These are phyloP conservation scores for Corylus heterophylla DNA, from an alignment of 306 rosid genomes.

Conservation along the genomic window DNA sequence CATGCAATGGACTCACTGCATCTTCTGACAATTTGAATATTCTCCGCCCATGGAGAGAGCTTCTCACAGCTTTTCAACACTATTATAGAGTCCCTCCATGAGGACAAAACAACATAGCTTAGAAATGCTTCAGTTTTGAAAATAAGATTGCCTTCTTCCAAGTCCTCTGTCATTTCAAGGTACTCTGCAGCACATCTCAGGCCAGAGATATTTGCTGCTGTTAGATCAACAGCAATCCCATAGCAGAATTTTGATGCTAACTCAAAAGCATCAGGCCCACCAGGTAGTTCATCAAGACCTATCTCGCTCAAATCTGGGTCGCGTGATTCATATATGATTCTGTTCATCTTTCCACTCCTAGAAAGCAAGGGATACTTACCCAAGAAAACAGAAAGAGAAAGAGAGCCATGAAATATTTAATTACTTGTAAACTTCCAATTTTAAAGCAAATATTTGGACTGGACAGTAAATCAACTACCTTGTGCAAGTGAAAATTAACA, in stretches of 20 bases:
- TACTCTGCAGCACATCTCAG: slow-evolving; percentile 94
- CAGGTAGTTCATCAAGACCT: slow-evolving; percentile 81
- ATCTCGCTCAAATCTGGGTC: slow-evolving; percentile 66
- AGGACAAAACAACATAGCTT: slow-evolving; percentile 91
- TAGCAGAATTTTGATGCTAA: slow-evolving; percentile 92
- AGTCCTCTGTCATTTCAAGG: slow-evolving; percentile 94
- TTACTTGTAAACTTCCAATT: not conserved
- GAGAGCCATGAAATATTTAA: not conserved
- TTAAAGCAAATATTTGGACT: not conserved
- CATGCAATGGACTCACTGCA: slow-evolving; percentile 98
- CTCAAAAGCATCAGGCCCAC: slow-evolving; percentile 86
- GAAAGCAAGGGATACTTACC: slow-evolving; percentile 85
- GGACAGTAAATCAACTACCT: slow-evolving; percentile 46
- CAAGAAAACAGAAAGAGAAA: slow-evolving; percentile 17
- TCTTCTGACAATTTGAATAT: slow-evolving; percentile 87
- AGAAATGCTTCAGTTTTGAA: slow-evolving; percentile 98
- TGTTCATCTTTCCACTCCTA: slow-evolving; percentile 89
- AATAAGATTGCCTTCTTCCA: slow-evolving; percentile 95
- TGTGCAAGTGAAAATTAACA: slow-evolving; percentile 75
- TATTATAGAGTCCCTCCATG: slow-evolving; percentile 94
- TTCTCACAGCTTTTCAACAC: slow-evolving; percentile 94
- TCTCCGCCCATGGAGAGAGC: slow-evolving; percentile 95
- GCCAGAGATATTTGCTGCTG: slow-evolving; percentile 94
- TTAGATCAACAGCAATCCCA: slow-evolving; percentile 89
- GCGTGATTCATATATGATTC: slow-evolving; percentile 69